Base-by-base conservation (phyloP, 257 asterid species). In the Haberlea rhodopensis region DNA sequence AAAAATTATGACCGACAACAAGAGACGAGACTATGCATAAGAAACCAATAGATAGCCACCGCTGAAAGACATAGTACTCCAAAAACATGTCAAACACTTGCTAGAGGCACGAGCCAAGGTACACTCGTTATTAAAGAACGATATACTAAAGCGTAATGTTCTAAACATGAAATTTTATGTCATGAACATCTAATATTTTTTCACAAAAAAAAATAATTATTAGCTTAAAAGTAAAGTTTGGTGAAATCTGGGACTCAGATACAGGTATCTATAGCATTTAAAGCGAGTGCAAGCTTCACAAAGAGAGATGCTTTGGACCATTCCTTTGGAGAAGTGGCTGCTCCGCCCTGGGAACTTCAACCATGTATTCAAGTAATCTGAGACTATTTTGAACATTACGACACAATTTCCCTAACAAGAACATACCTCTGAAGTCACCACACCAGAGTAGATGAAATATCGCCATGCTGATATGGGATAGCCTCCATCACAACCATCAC, bases 401-500 rank as follows among this genome's bases (percentile, higher is more conserved):
- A 61, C 29, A 23, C 60, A 31, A 24, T 37, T 48, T 46, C 55
- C 53, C 55, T 64, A 53, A 46, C 55, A 25, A 61, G 22, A 19
- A 26, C 48, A 25, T 81, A 91, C 98, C 96, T 89, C 96, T 22
- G 81, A 84, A n/a, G 97, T 87, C 62, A 92, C 99, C 66, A 92
- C 97, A 48, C 99, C 99, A 63, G 68, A 67, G 16, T 57, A 78
- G 69, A 79, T 84, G 67, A 92, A 84, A 88, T 92, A 92, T 60
- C 74, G 78, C 99, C 97, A 92, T 26, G 99, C 99, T 60, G 83
- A 29, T 21, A 89, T 67, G 2, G 99, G 95, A 60, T 82, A 80
- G 71, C 99, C 99, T 56, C 99, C 99, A 82, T 92, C 88, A 80
- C 99, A 92, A 55, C 99, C 99, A 22, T 86, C 90, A 63, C 99